Evolutionary conservation across 257 asterid genomes (phyloP).

Genomic region (Datura wrightii): DNA sequence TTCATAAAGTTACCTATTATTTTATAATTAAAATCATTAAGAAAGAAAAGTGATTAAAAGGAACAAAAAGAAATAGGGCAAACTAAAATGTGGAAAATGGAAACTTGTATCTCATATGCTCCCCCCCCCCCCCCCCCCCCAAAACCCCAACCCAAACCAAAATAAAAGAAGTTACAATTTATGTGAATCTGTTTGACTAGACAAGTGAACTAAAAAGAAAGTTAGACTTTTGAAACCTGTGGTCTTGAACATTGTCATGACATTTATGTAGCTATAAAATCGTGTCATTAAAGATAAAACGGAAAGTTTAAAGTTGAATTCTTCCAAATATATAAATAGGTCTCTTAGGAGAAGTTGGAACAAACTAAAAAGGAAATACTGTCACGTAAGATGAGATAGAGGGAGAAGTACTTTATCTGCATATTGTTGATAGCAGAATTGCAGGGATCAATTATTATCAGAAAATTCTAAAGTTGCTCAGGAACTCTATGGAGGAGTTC

Average conservation of each 20-base stretch:
- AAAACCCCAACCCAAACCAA: no score
- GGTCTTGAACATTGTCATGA: background rate
- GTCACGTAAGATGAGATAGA: background rate
- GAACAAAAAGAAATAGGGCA: background rate
- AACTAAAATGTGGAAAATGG: background rate
- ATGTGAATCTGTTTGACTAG: background rate
- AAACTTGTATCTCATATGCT: background rate
- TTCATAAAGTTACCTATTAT: background rate
- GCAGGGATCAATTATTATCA: no score
- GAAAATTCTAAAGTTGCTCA: no score
- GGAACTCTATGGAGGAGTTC: no score
- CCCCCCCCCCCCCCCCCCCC: background rate
- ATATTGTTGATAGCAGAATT: background rate
- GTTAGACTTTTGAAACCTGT: background rate
- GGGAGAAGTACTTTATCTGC: constrained; percentile 19
- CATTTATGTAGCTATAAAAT: background rate
- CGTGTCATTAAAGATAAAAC: background rate
- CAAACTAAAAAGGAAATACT: background rate
- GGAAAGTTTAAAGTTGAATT: background rate
- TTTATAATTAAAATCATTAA: background rate
- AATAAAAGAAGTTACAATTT: no score
- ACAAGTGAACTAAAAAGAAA: background rate
- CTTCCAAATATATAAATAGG: constrained; percentile 13
- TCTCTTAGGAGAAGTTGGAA: background rate
- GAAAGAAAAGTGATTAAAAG: background rate